A percentile compares a stretch with the other conserved stretches of the same genome.
phyloP scores from a whole-genome alignment of 495 filamentous ascomycete genomes.

The Aspergillus wentii region DNA sequence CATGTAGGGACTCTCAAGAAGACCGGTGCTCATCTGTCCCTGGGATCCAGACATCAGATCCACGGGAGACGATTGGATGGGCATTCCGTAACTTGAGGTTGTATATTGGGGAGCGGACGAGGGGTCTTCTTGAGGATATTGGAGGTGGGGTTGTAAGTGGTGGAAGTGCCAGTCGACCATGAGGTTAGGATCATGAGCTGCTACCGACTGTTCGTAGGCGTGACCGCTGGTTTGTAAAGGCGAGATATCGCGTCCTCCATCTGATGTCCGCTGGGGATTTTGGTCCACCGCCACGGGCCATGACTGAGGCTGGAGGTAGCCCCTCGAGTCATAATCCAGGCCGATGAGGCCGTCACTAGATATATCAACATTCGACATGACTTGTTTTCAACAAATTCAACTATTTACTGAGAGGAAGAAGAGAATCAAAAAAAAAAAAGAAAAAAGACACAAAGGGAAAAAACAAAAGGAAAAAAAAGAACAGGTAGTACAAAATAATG shows the following conservation, averaged over 20 bases:
- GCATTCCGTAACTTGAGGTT: constrained; percentile 41
- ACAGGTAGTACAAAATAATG: constrained; percentile 2
- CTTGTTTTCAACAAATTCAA: constrained; percentile 10
- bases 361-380: constrained; percentile 44
- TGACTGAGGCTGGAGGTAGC: constrained; percentile 37
- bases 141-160: constrained; percentile 46
- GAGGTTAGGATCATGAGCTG: constrained; percentile 36
- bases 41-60: constrained; percentile 69
- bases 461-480: constrained; percentile 3
- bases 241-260: constrained; percentile 36
- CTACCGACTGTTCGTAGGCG: constrained; percentile 40
- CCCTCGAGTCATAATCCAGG: constrained; percentile 46
- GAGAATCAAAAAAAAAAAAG: constrained; percentile 3
- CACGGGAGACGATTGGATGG: constrained; percentile 56
- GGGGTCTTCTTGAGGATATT: constrained; percentile 38
- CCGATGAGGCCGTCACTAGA: constrained; percentile 40
- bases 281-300: constrained; percentile 42
- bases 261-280: constrained; percentile 28
- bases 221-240: constrained; percentile 46
- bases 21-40: constrained; percentile 54
- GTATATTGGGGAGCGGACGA: constrained; percentile 49
- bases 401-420: constrained; percentile 6
- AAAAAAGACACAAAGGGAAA: constrained; percentile 9
- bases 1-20: constrained; percentile 65
- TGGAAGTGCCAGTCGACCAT: constrained; percentile 51